Percentiles rank a stretch among this genome's conserved stretches.
phyloP scores from a whole-genome alignment of 2,329 filamentous ascomycete genomes.

The Endocalyx cinctus region DNA sequence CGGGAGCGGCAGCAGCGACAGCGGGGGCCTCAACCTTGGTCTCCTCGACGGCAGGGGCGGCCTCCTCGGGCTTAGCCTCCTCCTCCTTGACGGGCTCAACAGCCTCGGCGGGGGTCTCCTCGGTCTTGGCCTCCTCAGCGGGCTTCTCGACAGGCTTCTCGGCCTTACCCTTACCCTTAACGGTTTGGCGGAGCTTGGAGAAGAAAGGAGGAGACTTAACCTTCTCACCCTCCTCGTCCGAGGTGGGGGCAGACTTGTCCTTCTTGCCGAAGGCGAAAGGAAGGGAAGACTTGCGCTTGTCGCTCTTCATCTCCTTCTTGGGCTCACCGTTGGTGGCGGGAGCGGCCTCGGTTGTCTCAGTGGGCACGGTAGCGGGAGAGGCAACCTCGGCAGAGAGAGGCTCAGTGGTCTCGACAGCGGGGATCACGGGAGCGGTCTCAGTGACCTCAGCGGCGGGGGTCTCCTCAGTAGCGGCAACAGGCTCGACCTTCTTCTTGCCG shows the following conservation, averaged over 20 bases:
- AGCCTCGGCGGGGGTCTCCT: constrained; percentile 13
- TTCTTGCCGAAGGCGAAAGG: constrained; percentile 78
- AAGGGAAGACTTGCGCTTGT: constrained; percentile 78
- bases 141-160: constrained; percentile 21
- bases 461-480: constrained; percentile 24
- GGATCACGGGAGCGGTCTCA: constrained; percentile 54
- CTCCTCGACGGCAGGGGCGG: constrained; percentile 15
- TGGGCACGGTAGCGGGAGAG: constrained; percentile 40
- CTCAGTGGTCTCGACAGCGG: constrained; percentile 53
- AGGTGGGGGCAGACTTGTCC: constrained; percentile 52
- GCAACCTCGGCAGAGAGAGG: constrained; percentile 52
- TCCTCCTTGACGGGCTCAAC: constrained; percentile 14
- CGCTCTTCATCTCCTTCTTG: constrained; percentile 61
- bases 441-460: constrained; percentile 32
- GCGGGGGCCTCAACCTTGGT: constrained; percentile 22
- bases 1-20: constrained; percentile 22
- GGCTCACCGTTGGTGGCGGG: constrained; percentile 48
- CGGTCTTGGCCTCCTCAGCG: constrained; percentile 20
- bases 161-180: constrained; percentile 29
- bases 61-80: constrained; percentile 8
- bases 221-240: constrained; percentile 61
- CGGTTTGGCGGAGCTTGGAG: constrained; percentile 49
- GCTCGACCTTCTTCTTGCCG: constrained; percentile 55
- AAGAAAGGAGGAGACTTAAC: constrained; percentile 48
- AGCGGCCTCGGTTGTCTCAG: constrained; percentile 42